A percentile compares a stretch with the other conserved stretches of the same genome.
Evolutionary conservation across 1,139 yeast species (phyloP).

Genomic region (Lodderomyces jiufengensis): DNA sequence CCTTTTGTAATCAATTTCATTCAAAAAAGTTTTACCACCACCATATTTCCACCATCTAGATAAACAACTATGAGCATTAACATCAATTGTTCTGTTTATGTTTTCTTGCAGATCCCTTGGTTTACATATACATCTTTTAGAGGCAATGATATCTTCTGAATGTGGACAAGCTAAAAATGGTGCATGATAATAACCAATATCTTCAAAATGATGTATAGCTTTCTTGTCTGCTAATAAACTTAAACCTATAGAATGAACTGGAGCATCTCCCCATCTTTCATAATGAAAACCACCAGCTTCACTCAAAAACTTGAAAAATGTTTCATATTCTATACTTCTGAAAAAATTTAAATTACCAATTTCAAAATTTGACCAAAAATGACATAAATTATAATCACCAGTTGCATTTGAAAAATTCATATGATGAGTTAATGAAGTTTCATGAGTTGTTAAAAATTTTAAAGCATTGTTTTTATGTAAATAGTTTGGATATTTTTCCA

Average conservation of each 20-base stretch:
- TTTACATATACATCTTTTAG: constrained; percentile 69
- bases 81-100: constrained; percentile 48
- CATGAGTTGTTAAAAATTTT: constrained; percentile 65
- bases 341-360: constrained; percentile 79
- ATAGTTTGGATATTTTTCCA: constrained; percentile 55
- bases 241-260: constrained; percentile 83
- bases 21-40: constrained; percentile 46
- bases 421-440: constrained; percentile 32
- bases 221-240: constrained; percentile 61
- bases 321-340: constrained; percentile 64
- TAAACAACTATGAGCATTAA: constrained; percentile 65
- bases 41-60: constrained; percentile 87
- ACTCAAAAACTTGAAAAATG: constrained; percentile 70
- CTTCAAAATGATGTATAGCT: constrained; percentile 84
- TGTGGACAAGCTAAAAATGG: constrained; percentile 85
- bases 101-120: constrained; percentile 29
- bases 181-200: constrained; percentile 79
- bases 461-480: constrained; percentile 67
- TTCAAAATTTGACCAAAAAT: constrained; percentile 95
- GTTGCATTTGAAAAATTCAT: constrained; percentile 24
- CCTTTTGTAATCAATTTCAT: constrained; percentile 27
- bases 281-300: constrained; percentile 80
- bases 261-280: constrained; percentile 98
- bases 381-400: constrained; percentile 80
- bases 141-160: constrained; percentile 43